Evolutionary conservation across 345 rosid genomes (phyloP).

Genomic region (Lepidium didymum): DNA sequence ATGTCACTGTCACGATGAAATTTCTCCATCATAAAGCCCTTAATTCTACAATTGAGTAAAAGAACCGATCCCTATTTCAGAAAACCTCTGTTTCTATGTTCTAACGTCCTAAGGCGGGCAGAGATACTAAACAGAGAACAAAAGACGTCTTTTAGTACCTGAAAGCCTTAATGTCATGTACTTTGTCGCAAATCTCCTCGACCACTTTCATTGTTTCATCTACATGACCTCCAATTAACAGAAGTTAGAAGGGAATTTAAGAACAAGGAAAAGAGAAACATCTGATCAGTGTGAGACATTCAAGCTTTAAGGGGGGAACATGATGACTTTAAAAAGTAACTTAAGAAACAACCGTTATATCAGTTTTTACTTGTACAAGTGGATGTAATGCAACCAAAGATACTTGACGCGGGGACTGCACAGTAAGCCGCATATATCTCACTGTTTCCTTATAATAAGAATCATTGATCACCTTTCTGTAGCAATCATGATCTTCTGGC

Average conservation of each 20-base stretch:
- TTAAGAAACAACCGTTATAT: background rate
- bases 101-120: background rate
- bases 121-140: background rate
- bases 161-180: constrained; percentile 39
- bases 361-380: constrained; percentile 54
- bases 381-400: constrained; percentile 69
- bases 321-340: background rate
- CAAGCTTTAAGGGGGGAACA: background rate
- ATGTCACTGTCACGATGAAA: constrained; percentile 35
- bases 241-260: constrained; percentile 35
- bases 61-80: background rate
- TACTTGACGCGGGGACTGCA: constrained; percentile 36
- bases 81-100: background rate
- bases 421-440: constrained; percentile 46
- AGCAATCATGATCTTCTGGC: constrained; percentile 38
- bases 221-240: constrained; percentile 60
- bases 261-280: background rate
- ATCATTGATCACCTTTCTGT: constrained; percentile 31
- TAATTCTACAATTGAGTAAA: constrained; percentile 42
- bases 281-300: background rate
- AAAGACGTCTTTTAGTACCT: constrained; percentile 38
- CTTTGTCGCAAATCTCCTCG: constrained; percentile 40
- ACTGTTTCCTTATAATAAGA: constrained; percentile 52
- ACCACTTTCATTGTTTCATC: constrained; percentile 54
- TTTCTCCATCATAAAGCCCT: constrained; percentile 46